Conservation (phyloP, 345 rosid genomes). For the Syzygium aromaticum region DNA sequence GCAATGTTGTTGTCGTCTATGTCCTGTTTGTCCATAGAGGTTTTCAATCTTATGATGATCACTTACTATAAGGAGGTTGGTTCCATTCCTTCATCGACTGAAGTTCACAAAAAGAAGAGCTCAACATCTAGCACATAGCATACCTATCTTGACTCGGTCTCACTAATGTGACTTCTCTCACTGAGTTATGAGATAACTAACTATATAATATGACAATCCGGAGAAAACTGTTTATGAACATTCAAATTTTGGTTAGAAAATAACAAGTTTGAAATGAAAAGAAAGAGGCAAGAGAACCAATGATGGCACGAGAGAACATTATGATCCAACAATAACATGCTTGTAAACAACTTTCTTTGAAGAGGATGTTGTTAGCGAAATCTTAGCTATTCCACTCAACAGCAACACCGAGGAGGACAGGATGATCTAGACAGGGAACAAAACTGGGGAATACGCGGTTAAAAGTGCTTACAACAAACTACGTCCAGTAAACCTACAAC, state of each 20-base stretch:
- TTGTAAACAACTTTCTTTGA: not conserved
- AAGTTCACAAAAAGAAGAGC: not conserved
- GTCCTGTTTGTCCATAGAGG: not conserved
- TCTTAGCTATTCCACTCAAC: too few relatives aligned
- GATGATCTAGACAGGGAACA: too few relatives aligned
- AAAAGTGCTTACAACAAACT: too few relatives aligned
- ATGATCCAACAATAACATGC: not conserved
- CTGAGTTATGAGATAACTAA: not conserved
- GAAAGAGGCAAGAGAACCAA: not conserved
- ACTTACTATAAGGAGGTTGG: not conserved
- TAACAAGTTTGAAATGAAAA: not conserved
- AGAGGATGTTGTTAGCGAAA: too few relatives aligned
- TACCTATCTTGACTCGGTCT: not conserved
- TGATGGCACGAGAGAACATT: not conserved
- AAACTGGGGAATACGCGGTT: too few relatives aligned
- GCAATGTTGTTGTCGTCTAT: not conserved
- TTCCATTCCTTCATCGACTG: not conserved
- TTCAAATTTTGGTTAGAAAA: not conserved
- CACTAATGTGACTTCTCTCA: not conserved
- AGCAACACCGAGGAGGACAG: too few relatives aligned
- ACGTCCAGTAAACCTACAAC: too few relatives aligned
- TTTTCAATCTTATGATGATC: not conserved
- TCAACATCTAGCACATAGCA: not conserved
- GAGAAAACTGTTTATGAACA: not conserved
- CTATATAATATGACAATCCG: not conserved